Evolutionary conservation across 2,329 filamentous ascomycete species (phyloP).

Genomic region (Calonectria crousiana): DNA sequence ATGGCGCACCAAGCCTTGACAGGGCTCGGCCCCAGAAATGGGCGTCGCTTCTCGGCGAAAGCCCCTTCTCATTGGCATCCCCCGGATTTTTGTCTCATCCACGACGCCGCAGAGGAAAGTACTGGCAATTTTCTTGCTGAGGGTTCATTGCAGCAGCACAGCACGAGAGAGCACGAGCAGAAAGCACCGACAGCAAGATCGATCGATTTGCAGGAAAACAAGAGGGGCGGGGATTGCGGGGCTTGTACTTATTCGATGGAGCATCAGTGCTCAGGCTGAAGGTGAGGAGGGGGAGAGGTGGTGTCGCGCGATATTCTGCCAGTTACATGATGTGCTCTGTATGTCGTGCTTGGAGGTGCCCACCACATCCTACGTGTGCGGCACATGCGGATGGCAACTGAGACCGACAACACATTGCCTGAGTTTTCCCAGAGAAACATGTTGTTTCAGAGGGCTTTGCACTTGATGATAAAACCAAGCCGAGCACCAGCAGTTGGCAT

Average conservation of each 20-base stretch:
- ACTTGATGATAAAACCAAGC: neutral
- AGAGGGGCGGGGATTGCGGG: conserved; percentile 22
- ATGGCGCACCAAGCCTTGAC: conserved; percentile 15
- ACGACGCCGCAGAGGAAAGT: neutral
- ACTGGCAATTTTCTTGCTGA: neutral
- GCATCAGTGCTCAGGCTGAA: neutral
- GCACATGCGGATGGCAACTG: neutral
- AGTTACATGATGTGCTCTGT: conserved; percentile 11
- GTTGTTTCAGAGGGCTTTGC: neutral
- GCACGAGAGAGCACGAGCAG: conserved; percentile 2
- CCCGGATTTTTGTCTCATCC: conserved; percentile 34
- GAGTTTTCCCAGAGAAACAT: neutral
- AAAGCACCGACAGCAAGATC: conserved; percentile 2
- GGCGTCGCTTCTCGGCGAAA: conserved; percentile 42
- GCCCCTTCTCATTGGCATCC: conserved; percentile 44
- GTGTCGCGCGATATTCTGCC: conserved; percentile 16
- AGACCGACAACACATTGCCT: neutral
- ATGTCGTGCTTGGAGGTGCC: neutral
- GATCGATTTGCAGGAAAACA: conserved; percentile 3
- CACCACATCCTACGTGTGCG: conserved; percentile 2
- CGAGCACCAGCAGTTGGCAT: neutral
- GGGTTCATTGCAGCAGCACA: neutral
- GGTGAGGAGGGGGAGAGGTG: neutral
- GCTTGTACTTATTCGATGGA: conserved; percentile 12
- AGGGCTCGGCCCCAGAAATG: conserved; percentile 28